These are phyloP conservation scores for Dactylellina parvicollis DNA, from an alignment of 2,329 filamentous ascomycete species.

Conservation along the genomic window DNA sequence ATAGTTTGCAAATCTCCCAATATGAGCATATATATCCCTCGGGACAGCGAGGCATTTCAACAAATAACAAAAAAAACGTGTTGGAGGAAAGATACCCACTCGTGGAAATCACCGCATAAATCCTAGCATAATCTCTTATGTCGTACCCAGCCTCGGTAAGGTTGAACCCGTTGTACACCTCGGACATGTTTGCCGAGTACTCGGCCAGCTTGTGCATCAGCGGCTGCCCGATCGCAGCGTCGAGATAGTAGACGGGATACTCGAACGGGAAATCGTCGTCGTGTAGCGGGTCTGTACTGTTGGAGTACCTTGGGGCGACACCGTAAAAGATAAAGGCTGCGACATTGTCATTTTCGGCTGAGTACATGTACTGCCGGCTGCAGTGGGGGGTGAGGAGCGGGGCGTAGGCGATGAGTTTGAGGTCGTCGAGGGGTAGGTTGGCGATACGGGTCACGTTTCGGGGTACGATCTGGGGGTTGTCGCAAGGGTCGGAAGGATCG, in stretches of 20 bases:
- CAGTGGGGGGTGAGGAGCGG: slow-evolving; percentile 84
- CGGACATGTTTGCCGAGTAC: slow-evolving; percentile 79
- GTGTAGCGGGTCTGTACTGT: slow-evolving; percentile 72
- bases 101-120: slow-evolving; percentile 61
- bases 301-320: slow-evolving; percentile 59
- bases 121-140: slow-evolving; percentile 60
- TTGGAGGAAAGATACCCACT: slow-evolving; percentile 65
- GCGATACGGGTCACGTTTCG: slow-evolving; percentile 75
- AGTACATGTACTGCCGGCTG: slow-evolving; percentile 75
- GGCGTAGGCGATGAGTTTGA: slow-evolving; percentile 80
- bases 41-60: slow-evolving; percentile 1
- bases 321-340: slow-evolving; percentile 74
- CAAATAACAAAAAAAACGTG: slow-evolving; percentile 64
- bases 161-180: slow-evolving; percentile 69
- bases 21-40: background rate
- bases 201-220: slow-evolving; percentile 77
- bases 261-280: slow-evolving; percentile 68
- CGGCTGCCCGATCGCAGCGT: slow-evolving; percentile 71
- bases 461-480: slow-evolving; percentile 73
- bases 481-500: slow-evolving; percentile 69
- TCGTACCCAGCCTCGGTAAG: slow-evolving; percentile 67
- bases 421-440: slow-evolving; percentile 75
- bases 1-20: no score
- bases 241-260: slow-evolving; percentile 85
- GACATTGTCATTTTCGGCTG: slow-evolving; percentile 69